Percentiles rank a stretch among this genome's conserved stretches.
These are phyloP conservation scores for Suillus luteus DNA, from an alignment of 768 basidiomycete genomes.

Conservation along the genomic window DNA sequence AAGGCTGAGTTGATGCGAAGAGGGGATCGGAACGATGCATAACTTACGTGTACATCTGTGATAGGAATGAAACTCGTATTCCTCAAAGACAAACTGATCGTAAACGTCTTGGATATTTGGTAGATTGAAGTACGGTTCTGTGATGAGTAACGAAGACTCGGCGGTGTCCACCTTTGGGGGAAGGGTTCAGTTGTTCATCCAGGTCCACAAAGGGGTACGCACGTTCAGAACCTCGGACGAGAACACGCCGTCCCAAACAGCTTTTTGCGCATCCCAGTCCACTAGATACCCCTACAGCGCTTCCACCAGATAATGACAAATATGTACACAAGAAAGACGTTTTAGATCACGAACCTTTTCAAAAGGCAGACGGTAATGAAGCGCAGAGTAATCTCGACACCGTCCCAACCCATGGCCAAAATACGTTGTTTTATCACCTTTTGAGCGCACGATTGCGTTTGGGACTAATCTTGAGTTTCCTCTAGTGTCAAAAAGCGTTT, in stretches of 20 bases:
- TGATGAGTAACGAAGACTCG: conserved; percentile 76
- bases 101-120: conserved; percentile 91
- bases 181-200: conserved; percentile 4
- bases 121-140: conserved; percentile 93
- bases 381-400: conserved; percentile 78
- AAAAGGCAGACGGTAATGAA: conserved; percentile 83
- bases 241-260: conserved; percentile 91
- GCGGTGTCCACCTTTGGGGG: conserved; percentile 59
- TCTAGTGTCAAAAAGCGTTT: conserved; percentile 4
- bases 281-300: conserved; percentile 78
- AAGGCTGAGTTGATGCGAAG: conserved; percentile 23
- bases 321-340: conserved; percentile 1
- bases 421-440: conserved; percentile 80
- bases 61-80: conserved; percentile 90
- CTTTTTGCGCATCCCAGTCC: conserved; percentile 96
- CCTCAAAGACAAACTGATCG: conserved; percentile 95
- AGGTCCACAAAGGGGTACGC: conserved; percentile 20
- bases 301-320: conserved; percentile 22
- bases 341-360: conserved; percentile 64
- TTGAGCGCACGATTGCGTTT: conserved; percentile 85
- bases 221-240: conserved; percentile 71
- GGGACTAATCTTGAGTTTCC: conserved; percentile 55
- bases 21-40: conserved; percentile 22
- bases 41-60: conserved; percentile 78
- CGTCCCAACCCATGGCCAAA: conserved; percentile 81